Percentiles rank a stretch among this genome's conserved stretches.
phyloP scores from a whole-genome alignment of 2,329 filamentous ascomycete genomes.

The Colletotrichum shisoi region DNA sequence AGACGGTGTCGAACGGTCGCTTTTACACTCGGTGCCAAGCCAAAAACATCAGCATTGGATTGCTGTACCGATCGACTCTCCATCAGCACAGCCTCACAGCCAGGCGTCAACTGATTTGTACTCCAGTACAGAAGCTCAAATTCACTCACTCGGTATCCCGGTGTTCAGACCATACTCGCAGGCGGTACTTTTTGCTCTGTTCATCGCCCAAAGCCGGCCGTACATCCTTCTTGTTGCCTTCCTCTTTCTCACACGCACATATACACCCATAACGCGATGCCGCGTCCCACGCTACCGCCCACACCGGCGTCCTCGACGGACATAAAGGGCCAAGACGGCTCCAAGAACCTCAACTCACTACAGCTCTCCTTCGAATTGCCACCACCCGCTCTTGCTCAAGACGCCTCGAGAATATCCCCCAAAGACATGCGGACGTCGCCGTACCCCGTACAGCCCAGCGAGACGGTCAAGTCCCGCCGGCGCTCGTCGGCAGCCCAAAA shows the following conservation, averaged over 20 bases:
- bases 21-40: conserved; percentile 22
- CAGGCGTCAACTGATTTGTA: conserved; percentile 21
- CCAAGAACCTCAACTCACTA: conserved; percentile 65
- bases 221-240: not conserved
- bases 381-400: conserved; percentile 72
- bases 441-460: conserved; percentile 59
- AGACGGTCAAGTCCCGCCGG: conserved; percentile 63
- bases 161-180: conserved; percentile 11
- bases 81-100: conserved; percentile 20
- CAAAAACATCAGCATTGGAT: conserved; percentile 5
- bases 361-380: conserved; percentile 79
- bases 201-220: conserved; percentile 9
- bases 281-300: conserved; percentile 70
- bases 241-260: not conserved
- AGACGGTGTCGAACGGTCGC: conserved; percentile 10
- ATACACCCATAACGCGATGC: conserved; percentile 59
- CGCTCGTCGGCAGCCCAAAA: conserved; percentile 57
- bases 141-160: conserved; percentile 15
- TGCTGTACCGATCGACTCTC: conserved; percentile 7
- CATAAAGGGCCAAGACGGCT: conserved; percentile 75
- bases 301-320: conserved; percentile 84
- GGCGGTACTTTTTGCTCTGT: conserved; percentile 1
- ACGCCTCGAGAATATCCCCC: conserved; percentile 57
- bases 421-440: conserved; percentile 48
- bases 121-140: conserved; percentile 11